phyloP scores from a whole-genome alignment of 768 basidiomycete genomes.

The Thelephora ganbajun region DNA sequence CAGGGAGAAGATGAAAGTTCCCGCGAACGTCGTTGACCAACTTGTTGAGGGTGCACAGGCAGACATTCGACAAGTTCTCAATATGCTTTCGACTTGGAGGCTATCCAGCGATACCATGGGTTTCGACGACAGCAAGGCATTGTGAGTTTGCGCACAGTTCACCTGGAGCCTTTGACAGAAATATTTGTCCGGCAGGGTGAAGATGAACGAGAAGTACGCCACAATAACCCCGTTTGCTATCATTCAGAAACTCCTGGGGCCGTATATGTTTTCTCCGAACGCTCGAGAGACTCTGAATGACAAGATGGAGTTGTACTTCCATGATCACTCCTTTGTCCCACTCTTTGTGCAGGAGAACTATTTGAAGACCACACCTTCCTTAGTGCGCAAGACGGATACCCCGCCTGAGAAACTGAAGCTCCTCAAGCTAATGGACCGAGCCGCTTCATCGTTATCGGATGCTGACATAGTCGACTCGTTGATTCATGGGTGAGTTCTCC shows the following conservation, averaged over 20 bases:
- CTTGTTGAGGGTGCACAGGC: constrained; percentile 82
- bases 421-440: constrained; percentile 71
- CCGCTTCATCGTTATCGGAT: constrained; percentile 88
- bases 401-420: constrained; percentile 56
- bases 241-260: constrained; percentile 79
- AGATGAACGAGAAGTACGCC: constrained; percentile 85
- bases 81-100: constrained; percentile 97
- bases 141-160: constrained; percentile 40
- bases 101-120: constrained; percentile 69
- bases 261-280: constrained; percentile 78
- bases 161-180: neutral
- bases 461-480: constrained; percentile 86
- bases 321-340: constrained; percentile 89
- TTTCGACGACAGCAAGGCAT: constrained; percentile 82
- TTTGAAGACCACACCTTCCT: constrained; percentile 66
- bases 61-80: constrained; percentile 93
- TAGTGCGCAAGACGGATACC: constrained; percentile 40
- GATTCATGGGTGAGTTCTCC: constrained; percentile 67
- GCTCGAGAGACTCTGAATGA: constrained; percentile 72
- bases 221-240: constrained; percentile 89
- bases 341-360: constrained; percentile 99
- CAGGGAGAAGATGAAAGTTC: constrained; percentile 90
- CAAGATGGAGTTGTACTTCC: constrained; percentile 95
- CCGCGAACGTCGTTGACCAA: constrained; percentile 83
- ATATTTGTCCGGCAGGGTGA: constrained; percentile 32